Evolutionary conservation across 805 yeast species (phyloP).

Genomic region (Kuraishia capsulata): DNA sequence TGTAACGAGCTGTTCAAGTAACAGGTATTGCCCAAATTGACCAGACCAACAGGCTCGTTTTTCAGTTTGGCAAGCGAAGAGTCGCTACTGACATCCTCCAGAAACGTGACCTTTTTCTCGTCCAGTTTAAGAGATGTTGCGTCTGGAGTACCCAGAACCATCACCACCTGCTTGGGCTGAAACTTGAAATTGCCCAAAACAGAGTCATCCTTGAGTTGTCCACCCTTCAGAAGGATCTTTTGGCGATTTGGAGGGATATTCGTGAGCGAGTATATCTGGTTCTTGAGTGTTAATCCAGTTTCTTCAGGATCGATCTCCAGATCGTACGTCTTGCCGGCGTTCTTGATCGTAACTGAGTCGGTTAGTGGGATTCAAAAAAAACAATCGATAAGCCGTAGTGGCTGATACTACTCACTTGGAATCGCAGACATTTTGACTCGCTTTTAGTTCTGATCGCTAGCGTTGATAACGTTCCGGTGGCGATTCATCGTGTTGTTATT

Average conservation of each 20-base stretch:
- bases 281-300: slow-evolving; percentile 56
- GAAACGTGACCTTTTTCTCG: slow-evolving; percentile 43
- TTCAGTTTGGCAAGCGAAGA: slow-evolving; percentile 26
- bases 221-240: slow-evolving; percentile 83
- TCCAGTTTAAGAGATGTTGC: slow-evolving; percentile 38
- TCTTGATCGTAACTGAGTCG: slow-evolving; percentile 41
- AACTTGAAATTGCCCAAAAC: slow-evolving; percentile 41
- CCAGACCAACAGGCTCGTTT: slow-evolving; percentile 53
- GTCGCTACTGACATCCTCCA: slow-evolving; percentile 57
- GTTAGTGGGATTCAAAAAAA: too few species aligned
- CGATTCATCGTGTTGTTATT: too few species aligned
- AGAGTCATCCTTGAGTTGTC: slow-evolving; percentile 68
- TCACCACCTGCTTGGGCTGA: slow-evolving; percentile 57
- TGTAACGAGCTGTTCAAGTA: slow-evolving; percentile 67
- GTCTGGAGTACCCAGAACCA: slow-evolving; percentile 92
- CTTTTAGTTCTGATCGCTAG: too few species aligned
- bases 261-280: slow-evolving; percentile 62
- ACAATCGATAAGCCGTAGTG: too few species aligned
- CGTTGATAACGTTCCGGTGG: too few species aligned
- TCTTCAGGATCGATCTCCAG: slow-evolving; percentile 44
- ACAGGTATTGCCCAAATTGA: slow-evolving; percentile 70
- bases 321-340: slow-evolving; percentile 60
- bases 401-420: too few species aligned
- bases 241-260: slow-evolving; percentile 85
- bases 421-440: too few species aligned